Conservation (phyloP, 2,329 filamentous ascomycete species). For the Aspergillus nomiae region DNA sequence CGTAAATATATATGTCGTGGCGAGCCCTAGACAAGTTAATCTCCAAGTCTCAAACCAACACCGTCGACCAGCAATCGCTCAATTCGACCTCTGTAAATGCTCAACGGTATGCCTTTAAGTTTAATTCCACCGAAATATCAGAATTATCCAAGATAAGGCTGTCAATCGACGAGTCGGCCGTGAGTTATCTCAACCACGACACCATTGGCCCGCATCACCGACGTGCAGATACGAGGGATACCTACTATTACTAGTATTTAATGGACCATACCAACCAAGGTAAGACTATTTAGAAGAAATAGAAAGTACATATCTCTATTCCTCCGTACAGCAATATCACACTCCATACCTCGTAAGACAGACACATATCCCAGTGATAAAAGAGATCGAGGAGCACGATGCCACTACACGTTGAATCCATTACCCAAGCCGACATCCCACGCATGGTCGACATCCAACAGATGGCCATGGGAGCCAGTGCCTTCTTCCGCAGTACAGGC, state of each 20-base stretch:
- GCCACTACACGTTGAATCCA: background rate
- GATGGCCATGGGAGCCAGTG: background rate
- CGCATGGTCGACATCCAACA: conserved; percentile 1
- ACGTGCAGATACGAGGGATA: background rate
- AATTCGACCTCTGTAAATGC: rapidly evolving
- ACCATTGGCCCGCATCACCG: background rate
- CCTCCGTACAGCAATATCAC: background rate
- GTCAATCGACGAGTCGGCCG: background rate
- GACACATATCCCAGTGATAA: background rate
- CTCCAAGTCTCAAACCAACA: too few relatives aligned
- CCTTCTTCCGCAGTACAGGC: conserved; percentile 1
- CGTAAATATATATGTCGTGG: too few relatives aligned
- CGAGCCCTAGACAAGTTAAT: too few relatives aligned
- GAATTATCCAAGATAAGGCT: background rate
- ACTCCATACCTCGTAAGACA: background rate
- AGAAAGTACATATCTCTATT: background rate
- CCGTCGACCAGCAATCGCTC: too few relatives aligned
- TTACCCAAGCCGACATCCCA: background rate
- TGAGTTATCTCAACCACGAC: background rate
- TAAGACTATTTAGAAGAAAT: background rate
- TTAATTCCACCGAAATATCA: background rate
- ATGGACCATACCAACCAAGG: background rate
- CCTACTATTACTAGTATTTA: background rate
- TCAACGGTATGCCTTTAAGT: too few relatives aligned
- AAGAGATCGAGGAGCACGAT: background rate